Base-by-base conservation (phyloP, 2,329 filamentous ascomycete species). In the Hypoxylon sp. region DNA sequence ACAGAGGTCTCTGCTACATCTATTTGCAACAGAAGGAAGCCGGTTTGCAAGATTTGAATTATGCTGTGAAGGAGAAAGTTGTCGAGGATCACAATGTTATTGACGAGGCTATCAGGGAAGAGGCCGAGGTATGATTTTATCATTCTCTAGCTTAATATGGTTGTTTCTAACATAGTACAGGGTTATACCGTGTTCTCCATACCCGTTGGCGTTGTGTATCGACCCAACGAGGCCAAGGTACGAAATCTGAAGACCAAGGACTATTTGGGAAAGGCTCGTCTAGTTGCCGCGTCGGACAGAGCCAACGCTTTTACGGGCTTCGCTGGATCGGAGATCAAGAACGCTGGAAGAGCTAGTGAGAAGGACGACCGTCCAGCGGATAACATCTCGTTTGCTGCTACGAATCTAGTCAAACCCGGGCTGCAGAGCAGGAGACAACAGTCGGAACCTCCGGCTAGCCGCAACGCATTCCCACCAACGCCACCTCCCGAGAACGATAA, bases 181-280 rank as follows among this genome's bases (percentile, higher is more conserved):
- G 96, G 95, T 50, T 99, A 99, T 78, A 98, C 96, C 0, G 96
- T 99, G 45, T 99, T 99, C 82, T 98, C 94, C 0, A 98, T 98
- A 58, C 96, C 96, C 0, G 94, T 98, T 11, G 96, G 96, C 23
- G 93, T 98, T 32, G 88, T 99, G 14, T 99, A 98, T 81, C 87
- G 96, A 64, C 96, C 96, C 21, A 98, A 98, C 78, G 94, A 97
- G 76, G 94, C 96, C 70, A 99, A 99, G 81, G 96, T 99, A 72
- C 97, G 97, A 81, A 99, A 99, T 76, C 84, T 99, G 75, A 97
- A 98, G 84, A 93, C 94, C 21, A 98, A 98, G 79, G 94, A 99
- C 78, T 99, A 99, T 75, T 89, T 99, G 2, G 96, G 96, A 67
- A 98, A 98, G 80, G 94, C 96, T n/a, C 89, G 93, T 66, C 85